These are phyloP conservation scores for Gossypium rotundifolium DNA, from an alignment of 345 rosid genomes.

Conservation along the genomic window DNA sequence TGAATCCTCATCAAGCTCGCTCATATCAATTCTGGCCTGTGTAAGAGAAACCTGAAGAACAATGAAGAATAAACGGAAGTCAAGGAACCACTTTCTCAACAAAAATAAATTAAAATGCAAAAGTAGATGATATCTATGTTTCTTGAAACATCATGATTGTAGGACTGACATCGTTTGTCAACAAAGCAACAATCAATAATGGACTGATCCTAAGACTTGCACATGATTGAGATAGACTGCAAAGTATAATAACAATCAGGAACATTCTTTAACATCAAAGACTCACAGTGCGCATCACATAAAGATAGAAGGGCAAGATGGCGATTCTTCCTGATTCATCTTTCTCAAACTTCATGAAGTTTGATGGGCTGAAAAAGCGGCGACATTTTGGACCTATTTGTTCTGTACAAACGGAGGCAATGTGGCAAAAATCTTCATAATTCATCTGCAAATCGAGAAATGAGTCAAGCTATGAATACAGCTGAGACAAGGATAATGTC, in stretches of 20 bases:
- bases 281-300: conserved; percentile 98
- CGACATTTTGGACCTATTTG: conserved; percentile 98
- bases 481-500: background rate
- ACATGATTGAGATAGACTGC: background rate
- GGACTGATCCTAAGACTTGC: background rate
- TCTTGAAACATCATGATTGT: background rate
- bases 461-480: background rate
- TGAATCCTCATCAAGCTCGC: conserved; percentile 98
- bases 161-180: background rate
- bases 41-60: conserved; percentile 87
- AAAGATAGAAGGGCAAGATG: conserved; percentile 91
- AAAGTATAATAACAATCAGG: background rate
- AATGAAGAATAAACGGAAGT: conserved; percentile 12
- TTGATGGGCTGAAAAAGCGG: conserved; percentile 95
- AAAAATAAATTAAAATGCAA: background rate
- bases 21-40: conserved; percentile 98
- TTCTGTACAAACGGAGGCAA: conserved; percentile 92
- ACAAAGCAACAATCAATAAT: background rate
- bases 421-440: conserved; percentile 98
- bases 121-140: background rate
- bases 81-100: background rate
- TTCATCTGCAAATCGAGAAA: conserved; percentile 61
- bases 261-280: background rate
- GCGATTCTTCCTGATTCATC: conserved; percentile 99
- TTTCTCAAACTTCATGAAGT: conserved; percentile 98